These are phyloP conservation scores for Yamadazyma nakazawae DNA, from an alignment of 805 yeast genomes.

Conservation along the genomic window DNA sequence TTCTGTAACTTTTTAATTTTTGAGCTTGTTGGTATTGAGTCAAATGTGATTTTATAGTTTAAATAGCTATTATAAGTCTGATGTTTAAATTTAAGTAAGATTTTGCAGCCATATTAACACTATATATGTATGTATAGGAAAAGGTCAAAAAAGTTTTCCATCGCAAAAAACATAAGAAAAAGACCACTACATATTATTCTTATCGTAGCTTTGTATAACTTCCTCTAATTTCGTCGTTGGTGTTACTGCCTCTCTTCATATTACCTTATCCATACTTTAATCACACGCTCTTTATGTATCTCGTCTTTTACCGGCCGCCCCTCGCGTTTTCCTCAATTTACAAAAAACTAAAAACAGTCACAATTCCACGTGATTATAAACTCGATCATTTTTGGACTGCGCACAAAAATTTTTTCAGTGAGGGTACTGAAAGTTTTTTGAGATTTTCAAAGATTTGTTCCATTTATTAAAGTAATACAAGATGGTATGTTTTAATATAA, in stretches of 20 bases:
- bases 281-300: neutral
- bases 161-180: no score
- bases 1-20: conserved; percentile 1
- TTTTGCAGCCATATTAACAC: neutral
- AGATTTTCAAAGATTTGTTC: conserved; percentile 5
- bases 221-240: no score
- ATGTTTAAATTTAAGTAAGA: neutral
- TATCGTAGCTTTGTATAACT: no score
- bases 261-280: no score
- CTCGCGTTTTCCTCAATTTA: neutral
- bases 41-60: neutral
- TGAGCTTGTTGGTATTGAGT: neutral
- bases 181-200: no score
- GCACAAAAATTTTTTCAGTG: conserved; percentile 8
- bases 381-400: neutral
- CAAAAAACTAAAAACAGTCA: conserved; percentile 9
- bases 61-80: conserved; percentile 5
- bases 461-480: conserved; percentile 10
- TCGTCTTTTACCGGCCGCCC: neutral
- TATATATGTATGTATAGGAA: neutral
- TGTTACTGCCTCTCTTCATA: no score
- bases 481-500: conserved; percentile 11
- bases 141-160: neutral
- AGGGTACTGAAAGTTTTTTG: conserved; percentile 5
- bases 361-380: conserved; percentile 6